These are phyloP conservation scores for Geotrichum klebahnii DNA, from an alignment of 1,139 yeast species.

Conservation along the genomic window DNA sequence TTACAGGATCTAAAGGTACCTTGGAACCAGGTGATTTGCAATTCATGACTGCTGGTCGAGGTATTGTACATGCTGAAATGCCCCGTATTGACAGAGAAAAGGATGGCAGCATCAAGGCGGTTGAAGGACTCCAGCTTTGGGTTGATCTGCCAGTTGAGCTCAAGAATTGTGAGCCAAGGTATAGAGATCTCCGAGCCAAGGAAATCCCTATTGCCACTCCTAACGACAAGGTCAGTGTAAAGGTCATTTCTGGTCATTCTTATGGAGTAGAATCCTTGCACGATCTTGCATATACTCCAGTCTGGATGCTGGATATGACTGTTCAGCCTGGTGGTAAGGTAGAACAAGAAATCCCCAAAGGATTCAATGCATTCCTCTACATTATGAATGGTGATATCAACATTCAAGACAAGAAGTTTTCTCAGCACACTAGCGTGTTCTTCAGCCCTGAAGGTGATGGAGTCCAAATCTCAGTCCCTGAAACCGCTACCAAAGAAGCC, in stretches of 20 bases:
- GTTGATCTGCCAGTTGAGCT: conserved; percentile 71
- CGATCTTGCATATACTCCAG: conserved; percentile 76
- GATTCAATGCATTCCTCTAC: conserved; percentile 65
- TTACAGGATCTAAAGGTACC: conserved; percentile 77
- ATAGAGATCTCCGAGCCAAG: conserved; percentile 65
- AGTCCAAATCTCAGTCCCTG: conserved; percentile 31
- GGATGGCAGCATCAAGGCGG: conserved; percentile 25
- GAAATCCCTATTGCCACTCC: conserved; percentile 68
- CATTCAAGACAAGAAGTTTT: conserved; percentile 42
- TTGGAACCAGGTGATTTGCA: conserved; percentile 83
- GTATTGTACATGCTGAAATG: conserved; percentile 82
- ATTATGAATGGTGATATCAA: conserved; percentile 59
- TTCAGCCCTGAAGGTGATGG: conserved; percentile 36
- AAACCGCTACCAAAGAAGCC: conserved; percentile 32
- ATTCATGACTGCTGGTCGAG: conserved; percentile 92
- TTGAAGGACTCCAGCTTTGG: conserved; percentile 77
- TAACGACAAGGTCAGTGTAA: conserved; percentile 60
- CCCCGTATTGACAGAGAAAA: conserved; percentile 51
- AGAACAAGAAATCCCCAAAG: conserved; percentile 54
- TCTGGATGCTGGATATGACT: conserved; percentile 65
- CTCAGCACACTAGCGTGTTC: conserved; percentile 41
- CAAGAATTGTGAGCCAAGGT: conserved; percentile 67
- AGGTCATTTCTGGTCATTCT: conserved; percentile 72
- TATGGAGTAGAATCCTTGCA: conserved; percentile 71
- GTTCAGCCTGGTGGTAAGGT: conserved; percentile 66